Evolutionary conservation across 2,329 filamentous ascomycete species (phyloP).

Genomic region (Alternaria rosae): DNA sequence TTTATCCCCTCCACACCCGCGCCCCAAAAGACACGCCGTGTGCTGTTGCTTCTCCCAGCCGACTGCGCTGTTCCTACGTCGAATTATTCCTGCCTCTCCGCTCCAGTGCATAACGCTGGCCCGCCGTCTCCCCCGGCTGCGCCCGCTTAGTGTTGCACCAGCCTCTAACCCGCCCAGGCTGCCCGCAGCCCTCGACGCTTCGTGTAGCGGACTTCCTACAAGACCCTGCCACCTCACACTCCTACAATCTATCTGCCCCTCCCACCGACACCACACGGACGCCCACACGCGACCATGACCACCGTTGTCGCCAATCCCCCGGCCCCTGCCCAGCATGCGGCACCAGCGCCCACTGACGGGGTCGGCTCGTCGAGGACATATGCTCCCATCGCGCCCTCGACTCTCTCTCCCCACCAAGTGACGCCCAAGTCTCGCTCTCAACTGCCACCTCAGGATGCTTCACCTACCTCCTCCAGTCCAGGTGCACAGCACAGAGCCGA

Average conservation of each 20-base stretch:
- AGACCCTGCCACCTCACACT: constrained; percentile 41
- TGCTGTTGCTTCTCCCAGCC: constrained; percentile 5
- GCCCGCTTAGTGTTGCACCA: constrained; percentile 30
- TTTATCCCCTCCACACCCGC: constrained; percentile 32
- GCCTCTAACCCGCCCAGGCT: constrained; percentile 37
- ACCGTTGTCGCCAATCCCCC: constrained; percentile 56
- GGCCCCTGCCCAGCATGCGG: constrained; percentile 49
- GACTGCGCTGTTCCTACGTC: constrained; percentile 8
- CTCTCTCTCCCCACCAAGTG: constrained; percentile 50
- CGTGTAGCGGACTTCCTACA: constrained; percentile 45
- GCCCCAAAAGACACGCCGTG: constrained; percentile 18
- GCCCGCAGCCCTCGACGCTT: constrained; percentile 43
- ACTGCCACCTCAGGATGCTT: constrained; percentile 48
- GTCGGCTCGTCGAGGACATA: constrained; percentile 53
- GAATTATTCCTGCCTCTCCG: constrained; percentile 9
- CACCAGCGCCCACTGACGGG: constrained; percentile 46
- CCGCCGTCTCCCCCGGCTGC: constrained; percentile 8
- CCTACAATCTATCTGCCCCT: constrained; percentile 43
- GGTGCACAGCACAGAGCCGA: constrained; percentile 50
- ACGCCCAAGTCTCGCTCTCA: constrained; percentile 48
- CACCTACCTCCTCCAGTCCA: constrained; percentile 50
- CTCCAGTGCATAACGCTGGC: constrained; percentile 4
- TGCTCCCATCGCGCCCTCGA: constrained; percentile 54
- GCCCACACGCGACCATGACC: constrained; percentile 52
- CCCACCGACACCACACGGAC: constrained; percentile 19